Evolutionary conservation across 352 stramenopile genomes (phyloP).

Genomic region (Pythium monospermum): DNA sequence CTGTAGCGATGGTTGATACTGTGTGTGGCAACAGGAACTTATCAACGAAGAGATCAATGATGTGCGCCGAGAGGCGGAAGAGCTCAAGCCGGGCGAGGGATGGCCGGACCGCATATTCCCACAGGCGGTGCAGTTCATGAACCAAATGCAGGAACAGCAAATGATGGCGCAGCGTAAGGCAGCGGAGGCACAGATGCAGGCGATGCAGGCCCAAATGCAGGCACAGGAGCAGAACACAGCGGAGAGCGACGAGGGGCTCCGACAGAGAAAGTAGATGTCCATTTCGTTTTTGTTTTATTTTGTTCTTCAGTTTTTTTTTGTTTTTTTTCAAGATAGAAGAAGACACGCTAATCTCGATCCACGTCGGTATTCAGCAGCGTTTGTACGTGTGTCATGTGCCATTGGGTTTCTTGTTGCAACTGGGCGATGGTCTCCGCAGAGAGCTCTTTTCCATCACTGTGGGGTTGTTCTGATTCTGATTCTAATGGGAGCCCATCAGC

Average conservation of each 20-base stretch:
- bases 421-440: conserved; percentile 22
- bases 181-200: conserved; percentile 65
- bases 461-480: no score
- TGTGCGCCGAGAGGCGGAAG: conserved; percentile 69
- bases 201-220: conserved; percentile 53
- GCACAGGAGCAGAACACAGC: conserved; percentile 26
- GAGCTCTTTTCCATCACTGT: no score
- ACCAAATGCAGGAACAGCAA: conserved; percentile 83
- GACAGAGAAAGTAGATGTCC: conserved; percentile 61
- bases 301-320: no score
- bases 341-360: conserved; percentile 14
- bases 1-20: not conserved
- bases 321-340: no score
- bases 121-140: conserved; percentile 87
- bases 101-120: conserved; percentile 87
- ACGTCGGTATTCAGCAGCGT: conserved; percentile 12
- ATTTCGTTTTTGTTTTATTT: no score
- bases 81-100: conserved; percentile 78
- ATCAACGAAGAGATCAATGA: conserved; percentile 88
- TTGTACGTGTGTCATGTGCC: conserved; percentile 49
- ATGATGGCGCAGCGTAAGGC: conserved; percentile 74
- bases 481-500: not conserved
- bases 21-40: conserved; percentile 38
- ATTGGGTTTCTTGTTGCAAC: conserved; percentile 43
- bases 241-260: conserved; percentile 32